Evolutionary conservation across 169 alveolate species (phyloP).

Genomic region (Babesia ovata): DNA sequence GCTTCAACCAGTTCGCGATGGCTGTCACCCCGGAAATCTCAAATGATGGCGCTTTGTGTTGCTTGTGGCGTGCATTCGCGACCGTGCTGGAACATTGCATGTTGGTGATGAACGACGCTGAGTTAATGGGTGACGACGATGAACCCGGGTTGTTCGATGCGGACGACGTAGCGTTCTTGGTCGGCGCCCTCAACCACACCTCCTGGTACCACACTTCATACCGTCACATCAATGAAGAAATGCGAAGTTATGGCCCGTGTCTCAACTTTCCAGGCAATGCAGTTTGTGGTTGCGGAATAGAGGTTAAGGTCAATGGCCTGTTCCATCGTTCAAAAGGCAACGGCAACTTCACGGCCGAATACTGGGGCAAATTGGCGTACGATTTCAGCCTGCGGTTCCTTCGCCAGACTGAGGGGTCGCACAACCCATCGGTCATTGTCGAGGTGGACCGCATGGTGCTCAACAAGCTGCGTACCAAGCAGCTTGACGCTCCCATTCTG

Average conservation of each 20-base stretch:
- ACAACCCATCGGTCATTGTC: slow-evolving; percentile 9
- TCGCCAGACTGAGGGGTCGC: slow-evolving; percentile 8
- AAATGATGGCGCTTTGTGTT: slow-evolving; percentile 25
- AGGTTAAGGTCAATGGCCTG: slow-evolving; percentile 12
- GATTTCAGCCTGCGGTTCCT: slow-evolving; percentile 43
- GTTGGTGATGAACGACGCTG: slow-evolving; percentile 41
- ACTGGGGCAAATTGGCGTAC: slow-evolving; percentile 33
- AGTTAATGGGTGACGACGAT: slow-evolving; percentile 32
- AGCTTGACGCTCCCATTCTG: slow-evolving; percentile 17
- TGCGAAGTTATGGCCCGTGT: neutral
- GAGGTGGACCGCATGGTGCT: slow-evolving; percentile 48
- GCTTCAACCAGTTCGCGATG: slow-evolving; percentile 5
- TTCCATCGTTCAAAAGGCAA: neutral
- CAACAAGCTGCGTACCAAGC: neutral
- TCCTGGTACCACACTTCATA: slow-evolving; percentile 27
- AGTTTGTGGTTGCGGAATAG: slow-evolving; percentile 59
- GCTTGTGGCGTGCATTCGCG: slow-evolving; percentile 37
- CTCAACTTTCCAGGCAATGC: slow-evolving; percentile 34
- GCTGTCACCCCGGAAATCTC: slow-evolving; percentile 9
- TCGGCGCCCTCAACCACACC: slow-evolving; percentile 36
- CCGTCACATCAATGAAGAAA: neutral
- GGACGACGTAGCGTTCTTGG: slow-evolving; percentile 57
- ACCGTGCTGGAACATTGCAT: slow-evolving; percentile 42
- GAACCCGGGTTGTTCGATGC: slow-evolving; percentile 19
- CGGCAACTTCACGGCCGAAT: neutral